Conservation (phyloP, 805 yeast genomes). For the Candida germanica region DNA sequence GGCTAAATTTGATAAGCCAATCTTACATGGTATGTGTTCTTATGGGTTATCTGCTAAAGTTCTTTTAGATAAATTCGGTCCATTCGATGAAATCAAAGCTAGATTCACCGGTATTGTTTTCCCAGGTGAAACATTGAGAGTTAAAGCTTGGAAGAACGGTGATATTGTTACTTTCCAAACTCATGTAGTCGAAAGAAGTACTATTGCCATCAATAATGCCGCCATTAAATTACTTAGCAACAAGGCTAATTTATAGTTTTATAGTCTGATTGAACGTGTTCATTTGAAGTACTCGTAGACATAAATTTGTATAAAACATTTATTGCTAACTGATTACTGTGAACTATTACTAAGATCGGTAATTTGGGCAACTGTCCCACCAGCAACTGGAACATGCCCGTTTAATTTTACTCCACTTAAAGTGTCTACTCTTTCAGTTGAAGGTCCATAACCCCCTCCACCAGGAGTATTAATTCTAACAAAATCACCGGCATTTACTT, state of each 20-base stretch:
- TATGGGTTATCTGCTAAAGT: conserved; percentile 80
- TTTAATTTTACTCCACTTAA: too few relatives aligned
- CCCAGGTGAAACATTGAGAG: conserved; percentile 87
- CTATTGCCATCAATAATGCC: conserved; percentile 80
- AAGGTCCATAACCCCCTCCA: conserved; percentile 62
- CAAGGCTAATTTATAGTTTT: conserved; percentile 35
- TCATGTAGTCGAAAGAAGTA: conserved; percentile 71
- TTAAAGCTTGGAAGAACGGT: conserved; percentile 82
- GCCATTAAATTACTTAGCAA: conserved; percentile 60
- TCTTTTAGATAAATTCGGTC: conserved; percentile 76
- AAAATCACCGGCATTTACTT: conserved; percentile 58
- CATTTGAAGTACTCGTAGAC: too few relatives aligned
- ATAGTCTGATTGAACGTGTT: conserved; percentile 3
- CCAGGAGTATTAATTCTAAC: conserved; percentile 73
- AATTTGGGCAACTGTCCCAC: background rate
- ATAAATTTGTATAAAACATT: too few relatives aligned
- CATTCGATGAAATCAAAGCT: conserved; percentile 78
- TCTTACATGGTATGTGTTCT: conserved; percentile 87
- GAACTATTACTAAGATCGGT: background rate
- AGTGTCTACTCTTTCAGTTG: background rate
- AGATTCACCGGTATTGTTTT: conserved; percentile 88
- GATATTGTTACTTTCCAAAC: conserved; percentile 75
- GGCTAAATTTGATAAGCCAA: conserved; percentile 82
- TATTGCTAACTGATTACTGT: background rate
- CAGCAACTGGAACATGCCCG: background rate